Evolutionary conservation across 495 filamentous ascomycete species (phyloP).

Genomic region (Aspergillus olivimuriae): DNA sequence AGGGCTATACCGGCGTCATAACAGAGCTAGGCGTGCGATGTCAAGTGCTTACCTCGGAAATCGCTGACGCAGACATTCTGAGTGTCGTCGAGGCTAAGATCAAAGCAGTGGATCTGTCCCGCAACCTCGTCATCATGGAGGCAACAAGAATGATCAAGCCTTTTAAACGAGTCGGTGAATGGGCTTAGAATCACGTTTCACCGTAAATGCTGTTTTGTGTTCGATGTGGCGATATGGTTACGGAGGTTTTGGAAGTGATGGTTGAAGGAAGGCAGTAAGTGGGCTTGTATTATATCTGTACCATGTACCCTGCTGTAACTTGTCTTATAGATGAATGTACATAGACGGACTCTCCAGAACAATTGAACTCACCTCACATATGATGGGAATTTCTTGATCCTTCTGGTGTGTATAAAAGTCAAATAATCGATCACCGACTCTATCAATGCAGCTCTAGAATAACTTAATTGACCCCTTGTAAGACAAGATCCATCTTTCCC

Average conservation of each 20-base stretch:
- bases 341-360: too few species aligned
- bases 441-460: too few species aligned
- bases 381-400: too few species aligned
- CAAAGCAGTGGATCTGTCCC: constrained; percentile 47
- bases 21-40: constrained; percentile 30
- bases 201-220: neutral
- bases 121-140: constrained; percentile 44
- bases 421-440: too few species aligned
- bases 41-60: constrained; percentile 21
- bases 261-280: too few species aligned
- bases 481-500: constrained; percentile 12
- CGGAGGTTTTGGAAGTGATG: neutral
- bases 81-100: constrained; percentile 55
- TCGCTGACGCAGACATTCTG: constrained; percentile 33
- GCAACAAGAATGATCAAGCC: constrained; percentile 37
- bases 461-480: constrained; percentile 10
- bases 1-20: constrained; percentile 22
- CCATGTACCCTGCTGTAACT: too few species aligned
- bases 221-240: neutral
- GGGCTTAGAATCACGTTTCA: too few species aligned
- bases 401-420: too few species aligned
- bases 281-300: too few species aligned
- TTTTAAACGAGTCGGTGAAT: constrained; percentile 33
- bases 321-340: too few species aligned
- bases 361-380: too few species aligned